Base-by-base conservation (phyloP, 495 filamentous ascomycete species). In the Penicillium pancosmium region DNA sequence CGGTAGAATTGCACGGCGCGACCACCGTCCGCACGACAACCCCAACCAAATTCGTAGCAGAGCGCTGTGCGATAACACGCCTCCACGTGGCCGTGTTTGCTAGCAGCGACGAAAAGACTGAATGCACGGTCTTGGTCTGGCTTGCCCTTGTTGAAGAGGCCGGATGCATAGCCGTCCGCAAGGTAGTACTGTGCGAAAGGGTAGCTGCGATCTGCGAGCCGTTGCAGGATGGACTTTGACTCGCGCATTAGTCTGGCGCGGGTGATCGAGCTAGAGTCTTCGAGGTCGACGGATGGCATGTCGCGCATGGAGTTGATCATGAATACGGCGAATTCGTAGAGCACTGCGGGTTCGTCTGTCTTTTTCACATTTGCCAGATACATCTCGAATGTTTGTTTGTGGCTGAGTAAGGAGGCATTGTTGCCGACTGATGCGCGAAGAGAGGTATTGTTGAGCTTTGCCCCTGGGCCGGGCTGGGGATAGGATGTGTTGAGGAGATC, bases 41-140 rank as follows among this genome's bases (percentile, higher is more conserved):
- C 94, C 94, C 95, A 98, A 60, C 92, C 95, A 74, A 97, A 98
- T 68, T 99, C 94, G 74, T 96, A 97, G 78, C 93, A 98, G 36
- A 99, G 78, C 4, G 89, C 94, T 48, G 93, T 88, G 52, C 94
- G 89, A 75, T 97, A 99, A 43, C 87, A 93, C 27, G 95, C 92
- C 75, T 99, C 94, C 31, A 95, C 90, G 69, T 99, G 94, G 33
- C 94, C 95, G 72, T 97, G 95, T 76, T 98, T 99, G 70, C 90
- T 92, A 12, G 95, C 95, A 1, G 93, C 84, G 34, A 97, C 79
- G 69, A 99, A 99, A 7, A 97, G 85, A 0, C 90, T 85, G 66
- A 97, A 98, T 2, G 93, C 92, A 11, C 87, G 86, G 59, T 94
- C 91, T 64, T 93, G 87, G 71, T 98, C 95, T 65, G 90, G 86